Conservation (phyloP, 257 asterid genomes). For the Solanum stenotomum region DNA sequence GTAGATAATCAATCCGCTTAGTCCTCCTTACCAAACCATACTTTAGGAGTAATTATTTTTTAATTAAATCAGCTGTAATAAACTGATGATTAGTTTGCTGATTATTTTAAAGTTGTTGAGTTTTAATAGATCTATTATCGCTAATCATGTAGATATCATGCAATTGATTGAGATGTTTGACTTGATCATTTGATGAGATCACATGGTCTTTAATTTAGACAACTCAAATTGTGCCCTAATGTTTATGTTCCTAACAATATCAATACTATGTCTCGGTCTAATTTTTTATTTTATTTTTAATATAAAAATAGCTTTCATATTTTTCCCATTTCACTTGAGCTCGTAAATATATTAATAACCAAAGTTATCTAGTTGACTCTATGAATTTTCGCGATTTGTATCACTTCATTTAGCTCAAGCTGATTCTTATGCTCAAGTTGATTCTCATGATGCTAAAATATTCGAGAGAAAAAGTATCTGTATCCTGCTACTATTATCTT, state of each 20-base stretch:
- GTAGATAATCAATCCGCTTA: neutral
- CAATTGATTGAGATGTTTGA: neutral
- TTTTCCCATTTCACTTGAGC: neutral
- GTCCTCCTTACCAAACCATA: too few relatives aligned
- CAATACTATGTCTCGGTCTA: neutral
- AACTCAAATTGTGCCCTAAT: neutral
- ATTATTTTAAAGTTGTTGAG: neutral
- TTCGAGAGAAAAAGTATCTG: neutral
- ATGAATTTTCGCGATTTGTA: too few relatives aligned
- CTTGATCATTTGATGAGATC: neutral
- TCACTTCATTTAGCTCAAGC: neutral
- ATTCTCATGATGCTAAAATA: neutral
- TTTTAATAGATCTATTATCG: neutral
- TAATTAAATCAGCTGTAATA: neutral
- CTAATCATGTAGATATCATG: conserved; percentile 7
- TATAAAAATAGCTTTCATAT: neutral
- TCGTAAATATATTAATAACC: neutral
- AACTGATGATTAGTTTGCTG: neutral
- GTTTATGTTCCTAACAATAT: neutral
- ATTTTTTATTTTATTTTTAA: too few relatives aligned
- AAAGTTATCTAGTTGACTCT: too few relatives aligned
- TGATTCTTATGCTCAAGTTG: neutral
- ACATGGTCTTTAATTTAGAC: neutral
- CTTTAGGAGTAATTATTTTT: neutral
- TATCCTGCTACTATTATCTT: neutral